These are phyloP conservation scores for Piper betle DNA, from an alignment of 164 flowering plant genomes.

Conservation along the genomic window DNA sequence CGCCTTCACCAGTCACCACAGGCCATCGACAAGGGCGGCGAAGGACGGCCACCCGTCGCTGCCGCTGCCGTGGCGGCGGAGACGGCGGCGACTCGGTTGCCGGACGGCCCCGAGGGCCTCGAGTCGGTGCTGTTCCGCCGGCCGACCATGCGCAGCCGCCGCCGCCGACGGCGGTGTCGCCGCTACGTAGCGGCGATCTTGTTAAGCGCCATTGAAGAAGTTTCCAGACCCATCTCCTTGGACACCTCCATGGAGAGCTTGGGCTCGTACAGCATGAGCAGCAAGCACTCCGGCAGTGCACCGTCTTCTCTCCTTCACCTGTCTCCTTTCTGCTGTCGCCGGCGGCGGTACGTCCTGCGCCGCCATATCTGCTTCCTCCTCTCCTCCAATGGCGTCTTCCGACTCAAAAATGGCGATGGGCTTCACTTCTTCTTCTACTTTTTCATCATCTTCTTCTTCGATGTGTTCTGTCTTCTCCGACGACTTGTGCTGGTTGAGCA, in stretches of 20 bases:
- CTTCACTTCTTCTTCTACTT: conserved; percentile 1
- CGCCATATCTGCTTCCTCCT: too few species aligned
- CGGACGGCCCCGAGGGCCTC: neutral
- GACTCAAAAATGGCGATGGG: neutral
- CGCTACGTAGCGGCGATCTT: conserved; percentile 22
- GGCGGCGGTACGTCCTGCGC: neutral
- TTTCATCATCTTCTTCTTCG: conserved; percentile 4
- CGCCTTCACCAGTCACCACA: conserved; percentile 40
- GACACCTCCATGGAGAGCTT: conserved; percentile 97
- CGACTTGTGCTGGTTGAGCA: neutral
- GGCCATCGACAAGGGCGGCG: conserved; percentile 35
- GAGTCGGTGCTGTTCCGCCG: neutral
- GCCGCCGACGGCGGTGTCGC: conserved; percentile 23
- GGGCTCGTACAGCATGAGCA: conserved; percentile 95
- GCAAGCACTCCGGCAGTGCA: conserved; percentile 62
- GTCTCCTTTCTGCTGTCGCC: neutral
- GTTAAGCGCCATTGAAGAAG: conserved; percentile 55
- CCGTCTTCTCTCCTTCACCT: neutral
- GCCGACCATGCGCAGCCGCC: conserved; percentile 13
- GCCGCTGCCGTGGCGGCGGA: conserved; percentile 3
- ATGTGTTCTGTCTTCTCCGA: neutral
- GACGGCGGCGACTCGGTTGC: neutral
- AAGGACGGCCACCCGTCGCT: conserved; percentile 7
- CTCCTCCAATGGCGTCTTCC: conserved; percentile 1
- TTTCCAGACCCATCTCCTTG: conserved; percentile 95